These are phyloP conservation scores for Erysiphe pulchra DNA, from an alignment of 2,329 filamentous ascomycete species.

Conservation along the genomic window DNA sequence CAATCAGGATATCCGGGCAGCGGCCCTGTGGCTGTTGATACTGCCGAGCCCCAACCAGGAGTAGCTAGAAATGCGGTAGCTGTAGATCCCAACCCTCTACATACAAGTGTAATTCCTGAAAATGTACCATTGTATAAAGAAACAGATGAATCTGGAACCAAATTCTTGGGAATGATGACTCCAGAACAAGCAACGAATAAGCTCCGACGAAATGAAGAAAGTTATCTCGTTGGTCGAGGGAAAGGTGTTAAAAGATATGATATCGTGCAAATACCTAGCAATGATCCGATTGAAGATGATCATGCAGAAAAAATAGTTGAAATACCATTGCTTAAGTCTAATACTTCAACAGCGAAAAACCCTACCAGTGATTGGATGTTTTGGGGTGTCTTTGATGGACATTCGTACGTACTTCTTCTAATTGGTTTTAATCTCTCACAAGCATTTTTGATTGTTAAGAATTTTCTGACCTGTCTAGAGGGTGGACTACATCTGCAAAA, in stretches of 20 bases:
- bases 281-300: constrained; percentile 94
- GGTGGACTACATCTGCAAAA: constrained; percentile 95
- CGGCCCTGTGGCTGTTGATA: constrained; percentile 9
- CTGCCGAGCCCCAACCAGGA: constrained; percentile 1
- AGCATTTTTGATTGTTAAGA: not conserved
- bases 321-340: constrained; percentile 35
- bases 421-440: no score
- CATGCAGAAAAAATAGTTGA: constrained; percentile 97
- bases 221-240: constrained; percentile 69
- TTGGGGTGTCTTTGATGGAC: constrained; percentile 96
- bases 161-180: constrained; percentile 86
- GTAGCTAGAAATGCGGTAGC: constrained; percentile 46
- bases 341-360: constrained; percentile 16
- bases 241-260: constrained; percentile 87
- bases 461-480: constrained; percentile 24
- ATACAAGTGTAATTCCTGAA: constrained; percentile 63
- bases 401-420: constrained; percentile 36
- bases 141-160: constrained; percentile 59
- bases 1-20: constrained; percentile 2
- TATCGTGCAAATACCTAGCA: constrained; percentile 79
- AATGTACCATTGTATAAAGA: constrained; percentile 74
- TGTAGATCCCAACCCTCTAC: constrained; percentile 73
- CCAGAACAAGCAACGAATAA: constrained; percentile 83
- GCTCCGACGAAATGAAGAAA: constrained; percentile 71
- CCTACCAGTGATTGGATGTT: constrained; percentile 88